Percentiles rank a stretch among this genome's conserved stretches.
Conservation (phyloP, 2,329 filamentous ascomycete genomes). For the Zymoseptoria pseudotritici region DNA sequence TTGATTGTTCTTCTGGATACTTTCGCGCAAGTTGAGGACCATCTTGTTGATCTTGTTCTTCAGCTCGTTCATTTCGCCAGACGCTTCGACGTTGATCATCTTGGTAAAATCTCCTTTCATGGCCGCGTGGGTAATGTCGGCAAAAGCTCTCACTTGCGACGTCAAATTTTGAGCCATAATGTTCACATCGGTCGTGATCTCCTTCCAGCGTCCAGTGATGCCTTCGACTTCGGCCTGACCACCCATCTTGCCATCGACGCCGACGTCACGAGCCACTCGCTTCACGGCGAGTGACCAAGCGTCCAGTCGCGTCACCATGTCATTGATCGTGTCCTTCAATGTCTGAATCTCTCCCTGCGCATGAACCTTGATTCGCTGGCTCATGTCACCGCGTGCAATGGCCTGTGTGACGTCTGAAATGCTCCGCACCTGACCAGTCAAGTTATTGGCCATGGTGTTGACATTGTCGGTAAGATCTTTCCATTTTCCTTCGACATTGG, state of each 20-base stretch:
- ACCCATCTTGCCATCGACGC: slow-evolving; percentile 97
- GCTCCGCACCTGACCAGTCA: slow-evolving; percentile 67
- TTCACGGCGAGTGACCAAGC: slow-evolving; percentile 96
- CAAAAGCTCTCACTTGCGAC: slow-evolving; percentile 94
- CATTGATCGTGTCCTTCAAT: slow-evolving; percentile 93
- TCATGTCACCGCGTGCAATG: slow-evolving; percentile 92
- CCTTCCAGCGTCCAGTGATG: slow-evolving; percentile 91
- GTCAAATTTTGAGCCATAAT: slow-evolving; percentile 81
- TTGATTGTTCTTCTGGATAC: slow-evolving; percentile 92
- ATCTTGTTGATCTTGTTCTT: slow-evolving; percentile 99
- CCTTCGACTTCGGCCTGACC: slow-evolving; percentile 92
- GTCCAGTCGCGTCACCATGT: slow-evolving; percentile 93
- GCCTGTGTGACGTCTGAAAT: slow-evolving; percentile 92
- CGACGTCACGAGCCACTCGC: slow-evolving; percentile 90
- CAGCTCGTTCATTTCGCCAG: slow-evolving; percentile 97
- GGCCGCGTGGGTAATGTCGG: slow-evolving; percentile 95
- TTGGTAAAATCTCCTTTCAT: slow-evolving; percentile 97
- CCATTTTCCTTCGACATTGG: slow-evolving; percentile 61
- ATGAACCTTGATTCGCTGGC: slow-evolving; percentile 89
- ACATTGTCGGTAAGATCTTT: slow-evolving; percentile 61
- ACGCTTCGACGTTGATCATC: slow-evolving; percentile 91
- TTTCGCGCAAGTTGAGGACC: slow-evolving; percentile 91
- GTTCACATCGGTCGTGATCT: slow-evolving; percentile 95
- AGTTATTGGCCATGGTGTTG: slow-evolving; percentile 60
- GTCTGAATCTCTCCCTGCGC: slow-evolving; percentile 92